Evolutionary conservation across 352 stramenopile species (phyloP).

Genomic region (Phytophthora crassamura): DNA sequence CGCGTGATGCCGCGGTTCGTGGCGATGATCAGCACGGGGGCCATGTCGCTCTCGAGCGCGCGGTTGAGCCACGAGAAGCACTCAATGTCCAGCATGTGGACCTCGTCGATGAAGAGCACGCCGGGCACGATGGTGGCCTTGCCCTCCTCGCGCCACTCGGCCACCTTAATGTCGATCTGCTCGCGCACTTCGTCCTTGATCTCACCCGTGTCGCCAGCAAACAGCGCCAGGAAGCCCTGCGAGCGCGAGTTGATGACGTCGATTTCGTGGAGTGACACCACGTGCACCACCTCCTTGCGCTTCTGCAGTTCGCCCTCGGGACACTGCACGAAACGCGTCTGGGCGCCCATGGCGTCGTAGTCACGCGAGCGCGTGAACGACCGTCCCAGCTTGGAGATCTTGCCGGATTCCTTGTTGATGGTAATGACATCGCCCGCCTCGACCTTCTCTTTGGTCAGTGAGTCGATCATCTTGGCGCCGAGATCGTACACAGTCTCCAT

Average conservation of each 20-base stretch:
- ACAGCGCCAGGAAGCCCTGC: slow-evolving; percentile 99
- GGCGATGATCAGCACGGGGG: slow-evolving; percentile 98
- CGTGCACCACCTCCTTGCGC: slow-evolving; percentile 98
- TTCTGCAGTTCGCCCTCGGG: slow-evolving; percentile 99
- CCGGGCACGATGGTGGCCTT: slow-evolving; percentile 98
- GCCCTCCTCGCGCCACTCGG: slow-evolving; percentile 95
- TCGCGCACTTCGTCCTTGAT: slow-evolving; percentile 99
- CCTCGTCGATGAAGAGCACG: slow-evolving; percentile 99
- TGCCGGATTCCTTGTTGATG: slow-evolving; percentile 99
- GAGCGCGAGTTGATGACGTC: slow-evolving; percentile 99
- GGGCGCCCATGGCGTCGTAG: slow-evolving; percentile 98
- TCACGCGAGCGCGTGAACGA: slow-evolving; percentile 97
- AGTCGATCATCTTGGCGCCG: slow-evolving; percentile 99
- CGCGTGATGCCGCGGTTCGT: slow-evolving; percentile 99
- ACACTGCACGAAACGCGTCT: slow-evolving; percentile 89
- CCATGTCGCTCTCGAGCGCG: slow-evolving; percentile 97
- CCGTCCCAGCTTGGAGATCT: slow-evolving; percentile 98
- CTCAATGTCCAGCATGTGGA: slow-evolving; percentile 99
- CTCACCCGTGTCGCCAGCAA: slow-evolving; percentile 99
- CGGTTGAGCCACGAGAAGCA: slow-evolving; percentile 99
- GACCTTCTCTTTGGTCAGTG: slow-evolving; percentile 98
- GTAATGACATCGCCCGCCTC: slow-evolving; percentile 99
- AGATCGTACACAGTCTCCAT: slow-evolving; percentile 99
- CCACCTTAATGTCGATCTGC: slow-evolving; percentile 99
- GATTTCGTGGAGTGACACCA: slow-evolving; percentile 98